These are phyloP conservation scores for Gymnopilus junonius DNA, from an alignment of 768 basidiomycete genomes.

Conservation along the genomic window DNA sequence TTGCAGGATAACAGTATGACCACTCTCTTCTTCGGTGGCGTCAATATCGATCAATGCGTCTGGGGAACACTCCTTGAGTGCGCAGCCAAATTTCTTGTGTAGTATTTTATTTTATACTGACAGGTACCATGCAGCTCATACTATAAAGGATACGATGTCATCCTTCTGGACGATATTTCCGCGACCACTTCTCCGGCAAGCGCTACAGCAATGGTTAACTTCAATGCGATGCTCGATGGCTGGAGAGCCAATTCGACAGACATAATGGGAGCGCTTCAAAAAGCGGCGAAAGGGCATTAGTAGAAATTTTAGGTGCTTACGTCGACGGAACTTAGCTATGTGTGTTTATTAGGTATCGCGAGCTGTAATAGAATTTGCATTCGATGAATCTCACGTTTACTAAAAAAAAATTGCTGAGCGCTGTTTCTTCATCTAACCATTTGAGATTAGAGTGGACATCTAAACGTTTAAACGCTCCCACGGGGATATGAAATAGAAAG, in stretches of 20 bases:
- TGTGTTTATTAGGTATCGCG: not conserved
- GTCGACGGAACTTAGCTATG: not conserved
- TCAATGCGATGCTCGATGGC: constrained; percentile 30
- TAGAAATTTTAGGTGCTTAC: no score
- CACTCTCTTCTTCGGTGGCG: constrained; percentile 37
- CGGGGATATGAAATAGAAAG: not conserved
- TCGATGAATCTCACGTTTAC: no score
- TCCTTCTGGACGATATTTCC: constrained; percentile 36
- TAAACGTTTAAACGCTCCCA: no score
- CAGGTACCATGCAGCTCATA: constrained; percentile 25
- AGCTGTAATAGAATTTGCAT: no score
- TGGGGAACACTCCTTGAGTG: constrained; percentile 37
- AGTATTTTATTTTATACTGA: not conserved
- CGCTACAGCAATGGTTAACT: constrained; percentile 37
- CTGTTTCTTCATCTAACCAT: no score
- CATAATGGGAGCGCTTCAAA: constrained; percentile 24
- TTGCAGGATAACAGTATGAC: constrained; percentile 37
- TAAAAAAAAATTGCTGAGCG: no score
- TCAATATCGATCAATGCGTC: constrained; percentile 40
- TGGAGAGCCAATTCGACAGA: constrained; percentile 35
- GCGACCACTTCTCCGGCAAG: constrained; percentile 34
- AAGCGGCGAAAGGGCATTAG: constrained; percentile 5
- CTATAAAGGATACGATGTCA: constrained; percentile 39
- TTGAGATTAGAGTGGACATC: no score
- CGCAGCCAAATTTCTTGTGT: not conserved